phyloP scores from a whole-genome alignment of 1,284 basidiomycete genomes.

The Blastosporella zonata region DNA sequence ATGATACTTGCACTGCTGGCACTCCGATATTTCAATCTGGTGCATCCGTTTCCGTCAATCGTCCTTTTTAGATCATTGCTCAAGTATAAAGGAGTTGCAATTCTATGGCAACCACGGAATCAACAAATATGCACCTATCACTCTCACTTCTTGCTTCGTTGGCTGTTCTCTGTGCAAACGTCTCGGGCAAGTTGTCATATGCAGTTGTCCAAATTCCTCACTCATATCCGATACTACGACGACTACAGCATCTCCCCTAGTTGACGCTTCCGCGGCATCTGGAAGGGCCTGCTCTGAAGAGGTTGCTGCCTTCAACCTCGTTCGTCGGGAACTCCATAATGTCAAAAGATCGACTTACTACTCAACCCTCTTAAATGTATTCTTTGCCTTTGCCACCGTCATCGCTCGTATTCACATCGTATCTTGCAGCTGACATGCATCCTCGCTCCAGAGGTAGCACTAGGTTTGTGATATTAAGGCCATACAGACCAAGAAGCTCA shows the following conservation, averaged over 20 bases:
- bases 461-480: conserved; percentile 5
- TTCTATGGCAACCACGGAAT: neutral
- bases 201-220: neutral
- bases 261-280: neutral
- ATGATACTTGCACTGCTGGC: neutral
- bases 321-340: conserved; percentile 8
- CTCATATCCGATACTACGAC: neutral
- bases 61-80: neutral
- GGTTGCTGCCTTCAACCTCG: conserved; percentile 15
- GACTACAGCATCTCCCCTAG: conserved; percentile 6
- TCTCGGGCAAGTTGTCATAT: neutral
- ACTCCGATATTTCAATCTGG: neutral
- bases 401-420: neutral
- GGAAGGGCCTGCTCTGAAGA: conserved; percentile 11
- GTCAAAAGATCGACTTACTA: conserved; percentile 8
- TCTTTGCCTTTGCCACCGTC: neutral
- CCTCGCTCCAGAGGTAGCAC: conserved; percentile 12
- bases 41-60: neutral
- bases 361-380: conserved; percentile 8
- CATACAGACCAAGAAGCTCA: neutral
- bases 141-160: conserved; percentile 3
- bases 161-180: conserved; percentile 3
- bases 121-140: conserved; percentile 1
- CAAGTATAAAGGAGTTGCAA: neutral
- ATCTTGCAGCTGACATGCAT: conserved; percentile 12